Base-by-base conservation (phyloP, 805 yeast genomes). In the Wickerhamomyces bovis region DNA sequence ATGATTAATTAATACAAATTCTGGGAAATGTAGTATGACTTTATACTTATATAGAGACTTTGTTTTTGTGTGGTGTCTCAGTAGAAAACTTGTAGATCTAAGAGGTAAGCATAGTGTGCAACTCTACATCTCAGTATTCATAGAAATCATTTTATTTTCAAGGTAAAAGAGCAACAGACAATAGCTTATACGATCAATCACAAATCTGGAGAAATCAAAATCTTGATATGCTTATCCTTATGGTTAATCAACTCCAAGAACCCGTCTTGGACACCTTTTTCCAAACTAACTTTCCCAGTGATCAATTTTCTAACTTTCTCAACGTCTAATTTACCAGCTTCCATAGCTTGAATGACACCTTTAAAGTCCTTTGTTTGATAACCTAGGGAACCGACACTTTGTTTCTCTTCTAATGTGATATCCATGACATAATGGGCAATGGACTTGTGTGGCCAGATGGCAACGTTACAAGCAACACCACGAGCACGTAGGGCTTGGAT, bases 361-460 rank as follows among this genome's bases (percentile, higher is more conserved):
- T 65, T 64, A 49, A 73, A 73, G 55, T 73, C 78, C 33, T 58
- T 59, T 21, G 67, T 68, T 11, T 68, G 69, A 53, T 69, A 73
- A 49, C 77, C 73, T 48, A 73, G 64, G 1, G 76, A 70, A 5
- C 78, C 78, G 18, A 73, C 69, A 23, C 69, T 63, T 15, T 58
- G 56, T 51, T 70, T 73, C 53, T 73, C 78, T n/a, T 62, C 53
- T 46, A 64, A 54, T 3, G 77, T 72, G 42, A 71, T 52, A 46
- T 70, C 70, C 78, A 73, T 73, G 16, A 75, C 76, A 39, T 63
- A 70, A 50, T 67, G 70, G 6, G 66, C 66, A 33, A 73, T 71
- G 1, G 70, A 65, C 42, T 69, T 68, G 46, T 69, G 69, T n/a
- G 75, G 73, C 77, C 78, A 73, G 35, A 73, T 71, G 10, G 78